These are phyloP conservation scores for Penicillium robsamsonii DNA, from an alignment of 495 filamentous ascomycete genomes.

Conservation along the genomic window DNA sequence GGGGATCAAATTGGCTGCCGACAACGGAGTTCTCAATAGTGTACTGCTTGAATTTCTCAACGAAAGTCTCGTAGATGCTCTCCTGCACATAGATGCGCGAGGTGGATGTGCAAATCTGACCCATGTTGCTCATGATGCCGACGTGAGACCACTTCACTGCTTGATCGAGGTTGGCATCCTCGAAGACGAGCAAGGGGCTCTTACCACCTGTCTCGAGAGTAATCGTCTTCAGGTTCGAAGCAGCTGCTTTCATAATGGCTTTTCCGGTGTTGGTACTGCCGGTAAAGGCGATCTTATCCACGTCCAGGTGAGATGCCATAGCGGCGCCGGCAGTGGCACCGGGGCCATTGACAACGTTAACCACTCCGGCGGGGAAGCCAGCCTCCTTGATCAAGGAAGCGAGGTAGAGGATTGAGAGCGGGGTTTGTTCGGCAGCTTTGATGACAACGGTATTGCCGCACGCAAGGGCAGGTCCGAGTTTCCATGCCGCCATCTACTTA, in stretches of 20 bases:
- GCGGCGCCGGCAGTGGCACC: conserved; percentile 73
- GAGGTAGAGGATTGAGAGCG: conserved; percentile 75
- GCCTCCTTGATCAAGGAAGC: conserved; percentile 78
- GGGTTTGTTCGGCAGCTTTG: conserved; percentile 91
- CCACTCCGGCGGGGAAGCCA: conserved; percentile 84
- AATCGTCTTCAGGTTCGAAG: conserved; percentile 45
- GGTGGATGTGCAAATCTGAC: conserved; percentile 87
- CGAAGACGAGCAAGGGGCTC: conserved; percentile 78
- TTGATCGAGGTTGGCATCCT: conserved; percentile 81
- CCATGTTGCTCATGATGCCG: conserved; percentile 72
- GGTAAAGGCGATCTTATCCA: conserved; percentile 91
- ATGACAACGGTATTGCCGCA: conserved; percentile 78
- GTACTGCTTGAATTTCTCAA: conserved; percentile 65
- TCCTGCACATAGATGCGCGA: conserved; percentile 82
- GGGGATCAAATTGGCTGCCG: conserved; percentile 73
- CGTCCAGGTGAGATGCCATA: conserved; percentile 66
- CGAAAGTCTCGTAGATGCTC: conserved; percentile 69
- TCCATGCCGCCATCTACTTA: conserved; percentile 80
- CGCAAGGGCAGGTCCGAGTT: conserved; percentile 56
- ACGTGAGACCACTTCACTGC: conserved; percentile 80
- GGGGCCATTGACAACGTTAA: conserved; percentile 83
- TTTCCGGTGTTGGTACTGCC: conserved; percentile 77
- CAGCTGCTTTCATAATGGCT: conserved; percentile 86
- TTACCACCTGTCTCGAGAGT: conserved; percentile 84
- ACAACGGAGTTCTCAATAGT: conserved; percentile 59